A percentile compares a stretch with the other conserved stretches of the same genome.
Conservation (phyloP, 2,329 filamentous ascomycete species). For the Pseudopithomyces maydicus region DNA sequence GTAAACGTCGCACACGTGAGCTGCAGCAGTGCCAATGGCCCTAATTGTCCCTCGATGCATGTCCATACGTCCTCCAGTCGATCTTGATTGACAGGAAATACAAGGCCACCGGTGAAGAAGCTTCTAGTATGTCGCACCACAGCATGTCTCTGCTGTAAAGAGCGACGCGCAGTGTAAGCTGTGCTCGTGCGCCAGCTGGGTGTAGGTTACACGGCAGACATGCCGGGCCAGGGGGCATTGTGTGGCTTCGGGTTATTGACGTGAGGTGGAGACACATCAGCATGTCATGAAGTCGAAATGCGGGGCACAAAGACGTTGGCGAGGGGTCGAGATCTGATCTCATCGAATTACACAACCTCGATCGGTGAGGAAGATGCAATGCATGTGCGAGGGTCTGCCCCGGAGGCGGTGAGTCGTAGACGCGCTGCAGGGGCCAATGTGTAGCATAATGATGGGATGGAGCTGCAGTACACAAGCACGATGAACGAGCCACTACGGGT, state of each 20-base stretch:
- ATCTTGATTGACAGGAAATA: neutral
- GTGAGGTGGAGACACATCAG: constrained; percentile 3
- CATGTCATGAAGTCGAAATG: constrained; percentile 5
- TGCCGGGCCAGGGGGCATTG: neutral
- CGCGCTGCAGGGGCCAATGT: constrained; percentile 11
- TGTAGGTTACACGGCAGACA: neutral
- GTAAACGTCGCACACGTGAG: constrained; percentile 3
- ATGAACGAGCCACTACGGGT: neutral
- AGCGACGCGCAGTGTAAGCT: constrained; percentile 7
- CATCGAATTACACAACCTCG: constrained; percentile 14
- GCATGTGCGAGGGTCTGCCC: neutral
- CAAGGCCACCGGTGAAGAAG: constrained; percentile 10
- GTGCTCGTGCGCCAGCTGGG: constrained; percentile 1
- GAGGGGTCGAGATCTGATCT: constrained; percentile 12
- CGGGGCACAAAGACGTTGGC: constrained; percentile 9
- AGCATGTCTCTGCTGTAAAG: neutral
- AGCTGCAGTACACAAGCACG: neutral
- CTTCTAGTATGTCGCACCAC: constrained; percentile 7
- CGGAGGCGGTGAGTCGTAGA: constrained; percentile 12
- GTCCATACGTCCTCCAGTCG: neutral
- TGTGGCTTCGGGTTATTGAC: constrained; percentile 11
- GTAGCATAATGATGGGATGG: constrained; percentile 22
- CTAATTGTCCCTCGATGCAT: neutral
- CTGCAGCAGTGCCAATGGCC: neutral
- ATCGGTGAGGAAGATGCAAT: constrained; percentile 6